Conservation (phyloP, 1,139 yeast genomes). For the Candida pseudoviswanathii region DNA sequence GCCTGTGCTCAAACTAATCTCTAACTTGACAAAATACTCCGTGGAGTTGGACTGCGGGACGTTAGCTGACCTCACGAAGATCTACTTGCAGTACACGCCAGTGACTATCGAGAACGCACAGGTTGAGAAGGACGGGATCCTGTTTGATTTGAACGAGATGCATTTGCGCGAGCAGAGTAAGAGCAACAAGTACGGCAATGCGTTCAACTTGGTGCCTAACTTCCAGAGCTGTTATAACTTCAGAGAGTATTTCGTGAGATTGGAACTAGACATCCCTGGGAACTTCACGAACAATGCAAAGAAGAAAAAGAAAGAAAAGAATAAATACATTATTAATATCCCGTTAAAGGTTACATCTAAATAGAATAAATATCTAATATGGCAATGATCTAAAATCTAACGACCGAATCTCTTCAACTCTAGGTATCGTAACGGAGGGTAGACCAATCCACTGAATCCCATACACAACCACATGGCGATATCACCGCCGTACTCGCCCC, state of each 20-base stretch:
- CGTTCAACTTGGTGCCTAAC: conserved; percentile 35
- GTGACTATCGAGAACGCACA: conserved; percentile 19
- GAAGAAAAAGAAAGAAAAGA: conserved; percentile 1
- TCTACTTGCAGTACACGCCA: conserved; percentile 27
- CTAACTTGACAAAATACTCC: conserved; percentile 20
- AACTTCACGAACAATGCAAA: background rate
- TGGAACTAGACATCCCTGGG: conserved; percentile 24
- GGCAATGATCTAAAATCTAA: no score
- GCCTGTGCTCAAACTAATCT: conserved; percentile 22
- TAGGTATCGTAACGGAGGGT: background rate
- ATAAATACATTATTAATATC: conserved; percentile 8
- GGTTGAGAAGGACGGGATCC: conserved; percentile 5
- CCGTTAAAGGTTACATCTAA: conserved; percentile 7
- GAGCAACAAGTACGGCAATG: conserved; percentile 5
- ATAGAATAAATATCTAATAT: background rate
- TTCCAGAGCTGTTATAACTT: conserved; percentile 39
- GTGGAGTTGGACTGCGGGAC: conserved; percentile 21
- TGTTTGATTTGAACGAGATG: conserved; percentile 8
- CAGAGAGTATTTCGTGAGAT: conserved; percentile 35
- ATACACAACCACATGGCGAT: background rate
- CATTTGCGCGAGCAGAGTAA: conserved; percentile 7
- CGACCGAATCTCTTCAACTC: background rate
- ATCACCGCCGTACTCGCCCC: background rate
- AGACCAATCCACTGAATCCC: background rate
- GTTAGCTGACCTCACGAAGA: conserved; percentile 26